phyloP scores from a whole-genome alignment of 148 eudicot species.

The Camellia sinensis region DNA sequence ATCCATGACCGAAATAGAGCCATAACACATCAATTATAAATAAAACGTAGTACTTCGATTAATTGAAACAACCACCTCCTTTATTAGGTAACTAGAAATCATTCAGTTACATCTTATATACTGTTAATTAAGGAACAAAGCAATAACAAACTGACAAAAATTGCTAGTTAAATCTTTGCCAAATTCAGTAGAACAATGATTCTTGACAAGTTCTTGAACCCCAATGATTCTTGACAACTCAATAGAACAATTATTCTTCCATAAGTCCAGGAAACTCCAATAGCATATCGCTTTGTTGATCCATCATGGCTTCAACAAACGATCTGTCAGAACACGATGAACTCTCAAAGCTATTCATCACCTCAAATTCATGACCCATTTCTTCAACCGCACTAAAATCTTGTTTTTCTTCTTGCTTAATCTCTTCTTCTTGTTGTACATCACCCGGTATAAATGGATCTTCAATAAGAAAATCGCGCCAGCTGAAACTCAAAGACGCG shows the following conservation, averaged over 20 bases:
- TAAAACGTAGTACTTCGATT: no score
- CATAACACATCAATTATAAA: no score
- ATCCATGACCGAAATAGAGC: no score
- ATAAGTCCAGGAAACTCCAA: slow-evolving; percentile 53
- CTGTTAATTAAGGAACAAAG: no score
- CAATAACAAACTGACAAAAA: no score
- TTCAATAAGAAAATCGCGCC: slow-evolving; percentile 75
- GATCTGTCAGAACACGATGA: slow-evolving; percentile 27
- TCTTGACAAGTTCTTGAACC: background rate
- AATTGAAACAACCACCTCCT: no score
- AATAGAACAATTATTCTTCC: slow-evolving; percentile 62
- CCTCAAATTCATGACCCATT: slow-evolving; percentile 3
- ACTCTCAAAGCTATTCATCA: slow-evolving; percentile 21
- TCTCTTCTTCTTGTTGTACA: slow-evolving; percentile 14
- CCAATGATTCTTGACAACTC: background rate
- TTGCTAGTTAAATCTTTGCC: no score
- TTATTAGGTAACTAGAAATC: no score
- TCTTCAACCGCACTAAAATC: slow-evolving; percentile 5
- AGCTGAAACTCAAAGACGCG: slow-evolving; percentile 36
- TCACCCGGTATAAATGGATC: slow-evolving; percentile 30
- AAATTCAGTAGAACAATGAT: no score
- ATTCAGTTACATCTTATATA: no score
- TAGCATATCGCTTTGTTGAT: slow-evolving; percentile 56
- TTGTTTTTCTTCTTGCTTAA: slow-evolving; percentile 1
- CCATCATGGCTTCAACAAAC: slow-evolving; percentile 64